These are phyloP conservation scores for Tricholoma terreum DNA, from an alignment of 768 basidiomycete species.

Conservation along the genomic window DNA sequence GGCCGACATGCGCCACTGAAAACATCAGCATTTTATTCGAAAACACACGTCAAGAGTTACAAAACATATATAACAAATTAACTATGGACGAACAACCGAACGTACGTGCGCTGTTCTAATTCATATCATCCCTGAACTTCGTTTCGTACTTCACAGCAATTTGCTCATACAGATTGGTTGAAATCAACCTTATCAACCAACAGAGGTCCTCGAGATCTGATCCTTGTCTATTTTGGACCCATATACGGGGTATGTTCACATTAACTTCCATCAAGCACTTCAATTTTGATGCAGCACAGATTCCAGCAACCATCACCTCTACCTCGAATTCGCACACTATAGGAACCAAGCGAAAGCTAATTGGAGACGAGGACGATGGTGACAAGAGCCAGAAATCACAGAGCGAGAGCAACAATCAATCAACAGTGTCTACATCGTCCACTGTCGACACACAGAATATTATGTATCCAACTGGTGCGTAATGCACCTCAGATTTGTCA, in stretches of 20 bases:
- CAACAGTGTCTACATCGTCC: not conserved
- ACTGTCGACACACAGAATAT: not conserved
- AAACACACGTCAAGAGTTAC: not conserved
- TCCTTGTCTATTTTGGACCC: not conserved
- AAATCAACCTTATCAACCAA: not conserved
- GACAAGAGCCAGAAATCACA: too few species aligned
- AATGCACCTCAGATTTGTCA: not conserved
- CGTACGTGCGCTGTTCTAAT: too few species aligned
- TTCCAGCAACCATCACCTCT: not conserved
- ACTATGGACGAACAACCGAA: not conserved
- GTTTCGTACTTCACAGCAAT: not conserved
- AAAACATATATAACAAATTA: not conserved
- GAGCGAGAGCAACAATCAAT: not conserved
- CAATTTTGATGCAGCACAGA: not conserved
- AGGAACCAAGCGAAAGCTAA: not conserved
- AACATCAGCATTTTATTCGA: not conserved
- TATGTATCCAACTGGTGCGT: not conserved
- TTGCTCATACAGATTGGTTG: not conserved
- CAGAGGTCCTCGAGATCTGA: not conserved
- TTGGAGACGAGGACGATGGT: not conserved
- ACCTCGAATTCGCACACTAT: not conserved
- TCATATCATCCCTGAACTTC: not conserved
- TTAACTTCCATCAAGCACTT: not conserved
- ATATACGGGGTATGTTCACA: not conserved
- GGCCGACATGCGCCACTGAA: not conserved